Conservation (phyloP, 1,284 basidiomycete species). For the Leccinum angustisporum region DNA sequence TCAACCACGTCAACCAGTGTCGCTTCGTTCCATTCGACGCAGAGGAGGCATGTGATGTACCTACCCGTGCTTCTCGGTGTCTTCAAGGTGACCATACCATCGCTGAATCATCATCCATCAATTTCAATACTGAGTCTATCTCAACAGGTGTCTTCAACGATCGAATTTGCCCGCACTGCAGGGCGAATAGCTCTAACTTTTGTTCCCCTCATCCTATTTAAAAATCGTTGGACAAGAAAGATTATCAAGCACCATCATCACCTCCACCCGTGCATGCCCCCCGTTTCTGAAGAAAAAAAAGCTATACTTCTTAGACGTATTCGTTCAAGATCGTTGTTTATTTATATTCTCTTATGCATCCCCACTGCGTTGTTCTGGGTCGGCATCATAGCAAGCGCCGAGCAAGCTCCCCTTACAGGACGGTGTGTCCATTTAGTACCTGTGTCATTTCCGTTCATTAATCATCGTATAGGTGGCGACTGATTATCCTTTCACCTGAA, state of each 20-base stretch:
- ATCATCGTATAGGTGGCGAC: conserved; percentile 59
- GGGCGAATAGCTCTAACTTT: conserved; percentile 72
- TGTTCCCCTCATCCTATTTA: conserved; percentile 61
- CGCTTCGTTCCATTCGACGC: conserved; percentile 45
- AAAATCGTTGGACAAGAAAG: conserved; percentile 51
- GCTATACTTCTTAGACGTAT: conserved; percentile 47
- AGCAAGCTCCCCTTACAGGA: conserved; percentile 83
- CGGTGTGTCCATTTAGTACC: conserved; percentile 48
- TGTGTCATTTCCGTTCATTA: not conserved
- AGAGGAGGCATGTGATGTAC: conserved; percentile 31
- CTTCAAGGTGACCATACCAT: conserved; percentile 43
- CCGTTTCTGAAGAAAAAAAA: conserved; percentile 50
- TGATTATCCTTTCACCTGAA: conserved; percentile 86
- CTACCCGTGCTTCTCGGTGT: conserved; percentile 42
- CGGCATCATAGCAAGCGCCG: conserved; percentile 75
- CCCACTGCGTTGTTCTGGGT: conserved; percentile 72
- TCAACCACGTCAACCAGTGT: conserved; percentile 3
- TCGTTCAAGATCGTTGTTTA: conserved; percentile 46
- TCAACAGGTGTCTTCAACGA: conserved; percentile 50
- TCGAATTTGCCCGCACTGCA: conserved; percentile 64
- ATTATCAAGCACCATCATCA: conserved; percentile 53
- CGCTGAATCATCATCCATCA: not conserved
- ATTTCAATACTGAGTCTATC: not conserved
- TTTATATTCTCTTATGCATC: conserved; percentile 62
- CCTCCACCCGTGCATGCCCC: conserved; percentile 44